These are phyloP conservation scores for Eutrema salsugineum DNA, from an alignment of 441 rosid genomes.

Conservation along the genomic window DNA sequence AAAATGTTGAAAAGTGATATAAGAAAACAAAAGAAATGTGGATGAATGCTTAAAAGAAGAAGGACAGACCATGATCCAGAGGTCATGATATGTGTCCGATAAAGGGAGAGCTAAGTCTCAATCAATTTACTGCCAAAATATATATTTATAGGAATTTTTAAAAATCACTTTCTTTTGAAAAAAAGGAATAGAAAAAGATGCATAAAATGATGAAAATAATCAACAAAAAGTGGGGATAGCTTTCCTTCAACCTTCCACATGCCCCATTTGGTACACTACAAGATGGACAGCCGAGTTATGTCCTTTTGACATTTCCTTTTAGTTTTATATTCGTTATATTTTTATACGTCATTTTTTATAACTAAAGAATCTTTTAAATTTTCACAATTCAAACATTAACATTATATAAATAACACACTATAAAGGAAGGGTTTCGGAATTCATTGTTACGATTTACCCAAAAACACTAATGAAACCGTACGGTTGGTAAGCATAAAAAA, in stretches of 20 bases:
- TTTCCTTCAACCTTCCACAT: conserved; percentile 30
- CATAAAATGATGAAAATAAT: conserved; percentile 11
- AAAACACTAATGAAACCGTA: background rate
- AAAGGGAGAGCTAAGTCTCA: conserved; percentile 49
- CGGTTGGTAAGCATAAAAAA: background rate
- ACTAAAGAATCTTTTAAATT: background rate
- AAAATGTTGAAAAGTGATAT: background rate
- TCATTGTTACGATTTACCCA: background rate
- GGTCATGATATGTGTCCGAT: conserved; percentile 53
- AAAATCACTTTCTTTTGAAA: background rate
- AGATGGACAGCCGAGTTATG: conserved; percentile 29
- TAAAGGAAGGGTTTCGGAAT: background rate
- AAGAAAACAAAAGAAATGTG: conserved; percentile 16
- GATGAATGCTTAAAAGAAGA: conserved; percentile 21
- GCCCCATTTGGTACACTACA: conserved; percentile 38
- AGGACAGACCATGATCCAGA: conserved; percentile 50
- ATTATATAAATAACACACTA: background rate
- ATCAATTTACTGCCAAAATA: conserved; percentile 42
- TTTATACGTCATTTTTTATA: background rate
- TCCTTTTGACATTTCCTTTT: conserved; percentile 23
- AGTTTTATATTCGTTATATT: background rate
- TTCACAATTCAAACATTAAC: background rate
- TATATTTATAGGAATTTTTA: background rate
- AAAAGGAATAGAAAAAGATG: background rate
- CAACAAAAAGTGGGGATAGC: conserved; percentile 30